Percentiles rank a stretch among this genome's conserved stretches.
Evolutionary conservation across 192 early-diverging fungal species (phyloP).

Genomic region (Backusella parvicylindrica): DNA sequence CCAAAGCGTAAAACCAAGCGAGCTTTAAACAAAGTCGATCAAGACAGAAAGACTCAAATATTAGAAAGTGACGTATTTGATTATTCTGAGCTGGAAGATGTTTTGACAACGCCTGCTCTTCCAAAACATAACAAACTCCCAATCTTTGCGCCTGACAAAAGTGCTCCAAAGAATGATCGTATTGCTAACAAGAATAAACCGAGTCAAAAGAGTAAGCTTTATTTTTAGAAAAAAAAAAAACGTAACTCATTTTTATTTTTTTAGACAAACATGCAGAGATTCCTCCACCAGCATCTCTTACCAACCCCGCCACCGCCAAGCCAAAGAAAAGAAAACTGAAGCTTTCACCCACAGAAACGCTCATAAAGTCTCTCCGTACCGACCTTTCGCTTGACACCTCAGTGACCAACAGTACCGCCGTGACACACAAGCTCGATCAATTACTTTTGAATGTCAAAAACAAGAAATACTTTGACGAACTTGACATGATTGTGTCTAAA

Average conservation of each 20-base stretch:
- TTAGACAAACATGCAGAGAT: not conserved
- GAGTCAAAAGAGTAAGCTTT: not conserved
- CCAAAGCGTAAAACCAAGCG: not conserved
- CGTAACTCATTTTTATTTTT: not conserved
- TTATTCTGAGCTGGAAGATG: not conserved
- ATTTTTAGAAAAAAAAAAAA: not conserved
- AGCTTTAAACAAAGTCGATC: not conserved
- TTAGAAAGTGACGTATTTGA: not conserved
- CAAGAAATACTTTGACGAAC: not conserved
- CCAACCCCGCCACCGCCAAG: not conserved
- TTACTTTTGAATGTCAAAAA: not conserved
- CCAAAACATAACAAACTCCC: not conserved
- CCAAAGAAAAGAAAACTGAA: not conserved
- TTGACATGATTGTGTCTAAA: not conserved
- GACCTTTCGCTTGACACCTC: not conserved
- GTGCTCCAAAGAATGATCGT: not conserved
- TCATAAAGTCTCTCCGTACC: not conserved
- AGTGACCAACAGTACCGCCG: not conserved
- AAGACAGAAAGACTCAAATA: not conserved
- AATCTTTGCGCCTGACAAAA: not conserved
- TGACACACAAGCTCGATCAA: not conserved
- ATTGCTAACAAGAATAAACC: not conserved
- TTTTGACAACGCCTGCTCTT: not conserved
- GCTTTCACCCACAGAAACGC: not conserved
- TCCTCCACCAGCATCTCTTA: not conserved